Conservation (phyloP, 192 early-diverging fungal genomes). For the Coemansia sp. region DNA sequence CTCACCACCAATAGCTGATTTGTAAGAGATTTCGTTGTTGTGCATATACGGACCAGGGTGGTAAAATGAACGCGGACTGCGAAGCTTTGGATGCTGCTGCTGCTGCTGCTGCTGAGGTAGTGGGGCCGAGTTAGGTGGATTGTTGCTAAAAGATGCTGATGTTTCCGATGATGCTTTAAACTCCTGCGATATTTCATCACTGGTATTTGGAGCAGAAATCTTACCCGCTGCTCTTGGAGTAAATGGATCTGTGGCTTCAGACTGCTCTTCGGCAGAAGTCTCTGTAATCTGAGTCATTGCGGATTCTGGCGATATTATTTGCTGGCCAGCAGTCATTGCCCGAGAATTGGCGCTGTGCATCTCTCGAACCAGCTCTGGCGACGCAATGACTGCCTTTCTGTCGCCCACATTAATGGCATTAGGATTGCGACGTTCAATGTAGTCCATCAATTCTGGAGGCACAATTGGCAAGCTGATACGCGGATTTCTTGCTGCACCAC, state of each 20-base stretch:
- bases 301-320: too few species aligned
- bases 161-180: not conserved
- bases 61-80: slow-evolving; percentile 18
- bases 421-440: slow-evolving; percentile 45
- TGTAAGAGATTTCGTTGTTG: slow-evolving; percentile 5
- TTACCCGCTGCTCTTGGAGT: not conserved
- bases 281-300: too few species aligned
- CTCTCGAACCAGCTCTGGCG: slow-evolving; percentile 27
- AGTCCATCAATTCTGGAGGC: slow-evolving; percentile 46
- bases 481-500: slow-evolving; percentile 11
- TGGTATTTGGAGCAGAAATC: not conserved
- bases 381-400: slow-evolving; percentile 22
- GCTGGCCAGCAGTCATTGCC: not conserved
- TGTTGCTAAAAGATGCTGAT: too few species aligned
- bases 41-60: slow-evolving; percentile 12
- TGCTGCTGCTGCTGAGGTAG: not conserved
- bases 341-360: slow-evolving; percentile 10
- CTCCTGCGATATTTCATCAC: not conserved
- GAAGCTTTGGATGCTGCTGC: slow-evolving; percentile 8
- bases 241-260: too few species aligned
- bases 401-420: slow-evolving; percentile 26
- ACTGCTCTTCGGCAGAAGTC: too few species aligned
- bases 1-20: not conserved
- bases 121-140: too few species aligned
- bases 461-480: slow-evolving; percentile 47